phyloP scores from a whole-genome alignment of 2,329 filamentous ascomycete genomes.

The Cryphonectria carpinicola region DNA sequence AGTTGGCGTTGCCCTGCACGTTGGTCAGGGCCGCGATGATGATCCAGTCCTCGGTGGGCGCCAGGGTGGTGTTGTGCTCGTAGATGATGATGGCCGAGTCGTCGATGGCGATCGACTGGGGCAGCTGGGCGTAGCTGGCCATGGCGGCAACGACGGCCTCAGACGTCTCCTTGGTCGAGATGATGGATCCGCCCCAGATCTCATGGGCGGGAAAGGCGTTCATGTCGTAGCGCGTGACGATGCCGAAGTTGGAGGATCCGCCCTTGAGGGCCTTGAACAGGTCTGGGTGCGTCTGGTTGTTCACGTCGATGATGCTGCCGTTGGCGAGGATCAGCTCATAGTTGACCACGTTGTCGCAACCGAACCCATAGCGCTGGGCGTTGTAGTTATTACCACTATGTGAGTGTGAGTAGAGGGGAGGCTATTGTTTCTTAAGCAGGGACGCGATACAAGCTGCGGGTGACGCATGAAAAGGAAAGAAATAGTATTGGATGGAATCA shows the following conservation, averaged over 20 bases:
- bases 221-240: constrained; percentile 35
- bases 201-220: constrained; percentile 25
- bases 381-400: constrained; percentile 2
- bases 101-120: background rate
- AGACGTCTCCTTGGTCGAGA: constrained; percentile 17
- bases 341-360: constrained; percentile 20
- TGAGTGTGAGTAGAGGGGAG: background rate
- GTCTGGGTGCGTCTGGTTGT: constrained; percentile 7
- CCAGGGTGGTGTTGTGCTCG: constrained; percentile 4
- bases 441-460: background rate
- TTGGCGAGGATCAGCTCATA: constrained; percentile 17
- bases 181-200: constrained; percentile 34
- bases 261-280: constrained; percentile 18
- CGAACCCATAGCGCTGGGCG: constrained; percentile 13
- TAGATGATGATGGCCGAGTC: constrained; percentile 12
- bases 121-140: constrained; percentile 2
- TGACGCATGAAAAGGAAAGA: background rate
- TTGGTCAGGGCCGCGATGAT: constrained; percentile 7
- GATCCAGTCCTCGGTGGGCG: constrained; percentile 5
- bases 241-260: constrained; percentile 49
- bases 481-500: background rate
- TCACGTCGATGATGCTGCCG: constrained; percentile 14
- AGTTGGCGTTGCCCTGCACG: constrained; percentile 10
- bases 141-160: constrained; percentile 7
- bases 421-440: background rate